Evolutionary conservation across 345 rosid genomes (phyloP), one percentile per base, ranked within the genome.

Genomic region (Punica granatum): DNA sequence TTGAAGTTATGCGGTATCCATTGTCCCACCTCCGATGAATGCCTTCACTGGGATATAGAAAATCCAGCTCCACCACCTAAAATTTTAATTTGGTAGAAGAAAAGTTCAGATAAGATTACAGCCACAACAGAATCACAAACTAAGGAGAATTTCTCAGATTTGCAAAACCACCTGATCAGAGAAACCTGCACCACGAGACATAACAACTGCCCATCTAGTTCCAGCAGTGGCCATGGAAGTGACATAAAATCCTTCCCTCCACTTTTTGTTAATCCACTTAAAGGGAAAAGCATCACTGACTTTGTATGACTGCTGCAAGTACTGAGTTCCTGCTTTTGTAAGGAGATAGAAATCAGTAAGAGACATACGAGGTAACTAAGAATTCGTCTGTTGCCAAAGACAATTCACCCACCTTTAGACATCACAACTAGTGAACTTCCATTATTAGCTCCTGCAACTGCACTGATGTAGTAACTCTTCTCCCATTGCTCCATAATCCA

Each of bases 401-500:
- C 59, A 56, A 64, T 30, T 63, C 30, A 75, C 85, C 63, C 62
- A 93, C 98, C 98, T 75, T 93, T 89, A 6, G 98, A 93, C 98
- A 93, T 93, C 69, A 93, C 96, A 74, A 91, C 95, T 33, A 93
- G 80, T 15, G 97, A 90, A 78, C 92, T 89, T 43, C 96, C 98
- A 76, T 82, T 85, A 73, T 74, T 83, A 59, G 92, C 88, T 77
- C 99, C 99, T 25, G 97, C 99, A 56, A 93, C 87, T 72, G 99
- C 90, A 76, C 90, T 90, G 73, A 93, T 89, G 78, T 93, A 93
- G 78, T 81, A 91, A 74, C 86, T 93, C 74, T 86, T 93, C 74
- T 93, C 97, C 99, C 97, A 93, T 59, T 93, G 96, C 73, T 93
- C 97, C 95, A 93, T 85, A 68, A 93, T 91, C 97, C 99, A 93